Evolutionary conservation across 2,329 filamentous ascomycete genomes (phyloP).

Genomic region (Truncatella angustata): DNA sequence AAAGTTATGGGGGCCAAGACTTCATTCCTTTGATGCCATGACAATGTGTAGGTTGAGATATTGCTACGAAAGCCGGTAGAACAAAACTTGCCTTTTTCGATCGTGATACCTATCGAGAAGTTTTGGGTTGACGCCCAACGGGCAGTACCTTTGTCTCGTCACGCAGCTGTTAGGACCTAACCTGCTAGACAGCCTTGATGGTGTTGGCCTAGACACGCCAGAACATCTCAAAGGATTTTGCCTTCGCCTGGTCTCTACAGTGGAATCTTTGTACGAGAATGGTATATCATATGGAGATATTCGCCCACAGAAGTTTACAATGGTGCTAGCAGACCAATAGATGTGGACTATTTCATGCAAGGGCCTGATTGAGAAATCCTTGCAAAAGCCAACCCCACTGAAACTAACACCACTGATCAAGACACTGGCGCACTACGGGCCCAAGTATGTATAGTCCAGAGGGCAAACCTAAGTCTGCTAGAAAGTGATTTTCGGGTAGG

Average conservation of each 20-base stretch:
- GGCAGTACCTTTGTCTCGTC: slow-evolving; percentile 1
- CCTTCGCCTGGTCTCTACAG: not conserved
- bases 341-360: not conserved
- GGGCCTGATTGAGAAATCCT: not conserved
- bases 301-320: slow-evolving; percentile 1
- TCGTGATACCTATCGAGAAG: not conserved
- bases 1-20: not conserved
- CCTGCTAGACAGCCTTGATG: not conserved
- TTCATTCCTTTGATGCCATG: not conserved
- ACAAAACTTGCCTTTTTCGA: not conserved
- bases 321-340: not conserved
- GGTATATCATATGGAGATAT: not conserved
- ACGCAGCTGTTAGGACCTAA: not conserved
- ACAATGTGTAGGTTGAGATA: not conserved
- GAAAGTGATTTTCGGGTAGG: not conserved
- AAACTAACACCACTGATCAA: not conserved
- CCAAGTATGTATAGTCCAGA: not conserved
- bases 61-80: not conserved
- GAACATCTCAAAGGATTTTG: not conserved
- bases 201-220: not conserved
- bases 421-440: not conserved
- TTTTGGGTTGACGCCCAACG: slow-evolving; percentile 4
- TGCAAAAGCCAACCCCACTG: not conserved
- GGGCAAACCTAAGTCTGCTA: not conserved
- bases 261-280: not conserved